Conservation (phyloP, 148 eudicot species). For the Linanthus parryae region DNA sequence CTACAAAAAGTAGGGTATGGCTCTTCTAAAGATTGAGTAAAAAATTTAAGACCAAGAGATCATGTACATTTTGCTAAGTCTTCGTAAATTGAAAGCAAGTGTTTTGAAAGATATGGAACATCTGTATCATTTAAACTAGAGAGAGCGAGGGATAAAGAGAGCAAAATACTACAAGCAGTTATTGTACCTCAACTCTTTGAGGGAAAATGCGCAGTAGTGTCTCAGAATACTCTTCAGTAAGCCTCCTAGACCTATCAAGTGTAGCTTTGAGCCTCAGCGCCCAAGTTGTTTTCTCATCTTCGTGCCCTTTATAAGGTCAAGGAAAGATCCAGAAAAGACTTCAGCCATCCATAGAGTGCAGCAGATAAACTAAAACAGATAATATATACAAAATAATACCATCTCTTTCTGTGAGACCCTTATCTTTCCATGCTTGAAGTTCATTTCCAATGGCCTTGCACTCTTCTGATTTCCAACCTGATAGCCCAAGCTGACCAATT, state of each 20-base stretch:
- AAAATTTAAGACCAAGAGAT: no score
- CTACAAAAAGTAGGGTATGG: no score
- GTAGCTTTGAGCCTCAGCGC: conserved; percentile 94
- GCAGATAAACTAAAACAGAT: neutral
- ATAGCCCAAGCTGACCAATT: conserved; percentile 70
- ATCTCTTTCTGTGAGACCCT: conserved; percentile 67
- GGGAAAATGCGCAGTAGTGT: conserved; percentile 80
- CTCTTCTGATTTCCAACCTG: conserved; percentile 82
- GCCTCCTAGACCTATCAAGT: conserved; percentile 89
- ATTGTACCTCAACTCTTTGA: conserved; percentile 68
- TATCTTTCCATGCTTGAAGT: conserved; percentile 72
- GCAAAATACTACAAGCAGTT: neutral
- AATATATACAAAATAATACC: conserved; percentile 31
- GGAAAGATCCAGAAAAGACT: conserved; percentile 4
- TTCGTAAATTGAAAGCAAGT: no score
- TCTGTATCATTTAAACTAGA: neutral
- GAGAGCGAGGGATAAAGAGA: neutral
- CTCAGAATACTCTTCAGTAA: conserved; percentile 91
- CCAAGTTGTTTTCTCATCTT: conserved; percentile 86
- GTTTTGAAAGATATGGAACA: no score
- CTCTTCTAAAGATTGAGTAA: no score
- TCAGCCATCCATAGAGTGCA: neutral
- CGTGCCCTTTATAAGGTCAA: conserved; percentile 52
- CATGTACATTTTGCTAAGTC: no score
- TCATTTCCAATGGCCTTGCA: conserved; percentile 69